phyloP scores from a whole-genome alignment of 2,329 filamentous ascomycete genomes.

The Aureobasidium mangrovei region DNA sequence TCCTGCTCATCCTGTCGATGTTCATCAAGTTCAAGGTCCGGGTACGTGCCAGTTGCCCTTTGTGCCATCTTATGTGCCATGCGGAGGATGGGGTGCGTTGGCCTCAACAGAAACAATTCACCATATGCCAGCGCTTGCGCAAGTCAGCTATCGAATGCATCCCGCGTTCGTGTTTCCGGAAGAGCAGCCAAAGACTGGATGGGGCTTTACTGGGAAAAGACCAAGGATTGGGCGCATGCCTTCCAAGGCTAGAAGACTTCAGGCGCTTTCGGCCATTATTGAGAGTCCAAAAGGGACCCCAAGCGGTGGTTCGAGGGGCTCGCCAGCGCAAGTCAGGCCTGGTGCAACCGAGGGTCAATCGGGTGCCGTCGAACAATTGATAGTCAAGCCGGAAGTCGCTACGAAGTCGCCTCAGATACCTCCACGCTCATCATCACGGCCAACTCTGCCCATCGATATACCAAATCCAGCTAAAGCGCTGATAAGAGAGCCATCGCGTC shows the following conservation, averaged over 20 bases:
- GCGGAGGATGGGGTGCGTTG: conserved; percentile 34
- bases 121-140: conserved; percentile 1
- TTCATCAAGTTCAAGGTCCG: conserved; percentile 17
- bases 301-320: not conserved
- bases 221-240: conserved; percentile 9
- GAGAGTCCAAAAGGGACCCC: conserved; percentile 28
- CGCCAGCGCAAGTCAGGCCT: conserved; percentile 1
- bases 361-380: conserved; percentile 17
- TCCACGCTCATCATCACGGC: not conserved
- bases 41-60: conserved; percentile 11
- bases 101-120: conserved; percentile 31
- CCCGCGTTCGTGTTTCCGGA: conserved; percentile 2
- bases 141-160: not conserved
- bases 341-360: not conserved
- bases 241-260: not conserved
- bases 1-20: not conserved
- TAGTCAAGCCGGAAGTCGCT: conserved; percentile 17
- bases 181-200: not conserved
- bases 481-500: not conserved
- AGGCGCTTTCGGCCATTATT: conserved; percentile 30
- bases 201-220: not conserved
- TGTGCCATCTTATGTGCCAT: conserved; percentile 28
- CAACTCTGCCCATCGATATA: not conserved
- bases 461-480: conserved; percentile 17
- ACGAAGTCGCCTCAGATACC: not conserved